Evolutionary conservation across 1,284 basidiomycete genomes (phyloP).

Genomic region (Ceratobasidium sp.): DNA sequence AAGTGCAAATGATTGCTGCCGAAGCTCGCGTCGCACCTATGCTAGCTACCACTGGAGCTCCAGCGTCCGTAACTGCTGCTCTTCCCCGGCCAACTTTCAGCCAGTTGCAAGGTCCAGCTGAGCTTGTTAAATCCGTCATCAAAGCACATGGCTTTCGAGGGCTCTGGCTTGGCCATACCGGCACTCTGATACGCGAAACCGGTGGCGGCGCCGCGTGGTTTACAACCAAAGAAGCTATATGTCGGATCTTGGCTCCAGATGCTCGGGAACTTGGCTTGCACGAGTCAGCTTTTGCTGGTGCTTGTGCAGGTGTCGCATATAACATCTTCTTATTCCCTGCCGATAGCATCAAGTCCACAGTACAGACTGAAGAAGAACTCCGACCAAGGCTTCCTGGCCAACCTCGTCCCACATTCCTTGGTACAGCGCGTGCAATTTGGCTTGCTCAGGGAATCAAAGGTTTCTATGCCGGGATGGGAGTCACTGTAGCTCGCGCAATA

Average conservation of each 20-base stretch:
- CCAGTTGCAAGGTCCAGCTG: slow-evolving; percentile 43
- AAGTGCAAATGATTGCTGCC: slow-evolving; percentile 83
- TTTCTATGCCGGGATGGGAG: slow-evolving; percentile 94
- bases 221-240: slow-evolving; percentile 78
- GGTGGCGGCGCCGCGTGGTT: slow-evolving; percentile 92
- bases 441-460: slow-evolving; percentile 80
- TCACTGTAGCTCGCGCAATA: slow-evolving; percentile 87
- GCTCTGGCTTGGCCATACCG: slow-evolving; percentile 89
- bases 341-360: slow-evolving; percentile 93
- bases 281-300: slow-evolving; percentile 88
- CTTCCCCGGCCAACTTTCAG: slow-evolving; percentile 46
- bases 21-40: slow-evolving; percentile 54
- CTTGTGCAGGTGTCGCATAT: slow-evolving; percentile 86
- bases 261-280: slow-evolving; percentile 68
- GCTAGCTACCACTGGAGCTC: slow-evolving; percentile 47
- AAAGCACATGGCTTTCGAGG: slow-evolving; percentile 75
- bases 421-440: slow-evolving; percentile 81
- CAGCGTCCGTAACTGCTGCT: slow-evolving; percentile 49
- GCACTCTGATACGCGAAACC: slow-evolving; percentile 86
- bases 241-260: slow-evolving; percentile 52
- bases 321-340: slow-evolving; percentile 91
- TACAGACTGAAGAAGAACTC: slow-evolving; percentile 94
- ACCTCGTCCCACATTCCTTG: slow-evolving; percentile 67
- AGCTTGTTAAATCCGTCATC: slow-evolving; percentile 59
- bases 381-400: slow-evolving; percentile 61